A percentile compares a stretch with the other conserved stretches of the same genome.
These are phyloP conservation scores for Syzygium oleosum DNA, from an alignment of 345 rosid genomes.

Conservation along the genomic window DNA sequence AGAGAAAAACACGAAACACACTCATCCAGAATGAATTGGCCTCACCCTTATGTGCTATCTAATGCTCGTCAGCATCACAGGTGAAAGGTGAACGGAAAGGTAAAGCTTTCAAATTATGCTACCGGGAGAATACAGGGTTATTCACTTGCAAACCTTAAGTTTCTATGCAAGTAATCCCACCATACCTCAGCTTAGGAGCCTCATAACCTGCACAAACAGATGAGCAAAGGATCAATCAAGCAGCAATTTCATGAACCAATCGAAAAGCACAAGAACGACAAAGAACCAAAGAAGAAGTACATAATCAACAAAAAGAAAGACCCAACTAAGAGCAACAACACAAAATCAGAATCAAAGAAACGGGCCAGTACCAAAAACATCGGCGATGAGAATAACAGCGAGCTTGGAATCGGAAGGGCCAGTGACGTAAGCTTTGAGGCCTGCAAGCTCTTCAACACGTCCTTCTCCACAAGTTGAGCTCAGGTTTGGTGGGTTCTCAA, in stretches of 20 bases:
- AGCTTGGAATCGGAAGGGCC: constrained; percentile 48
- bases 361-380: constrained; percentile 25
- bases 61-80: background rate
- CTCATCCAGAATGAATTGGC: background rate
- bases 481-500: constrained; percentile 58
- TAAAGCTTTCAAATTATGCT: background rate
- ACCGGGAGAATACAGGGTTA: background rate
- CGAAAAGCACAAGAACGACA: background rate
- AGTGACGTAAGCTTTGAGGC: constrained; percentile 53
- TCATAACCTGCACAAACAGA: constrained; percentile 26
- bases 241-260: background rate
- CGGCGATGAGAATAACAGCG: constrained; percentile 62
- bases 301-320: background rate
- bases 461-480: constrained; percentile 50
- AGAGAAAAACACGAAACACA: background rate
- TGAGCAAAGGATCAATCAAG: background rate
- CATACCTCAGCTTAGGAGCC: constrained; percentile 40
- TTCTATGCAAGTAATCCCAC: background rate
- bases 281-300: background rate
- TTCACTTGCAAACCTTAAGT: background rate
- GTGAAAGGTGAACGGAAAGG: background rate
- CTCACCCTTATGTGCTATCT: background rate
- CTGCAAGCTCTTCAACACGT: constrained; percentile 46
- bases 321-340: no score
- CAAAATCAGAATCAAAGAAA: background rate